phyloP scores from a whole-genome alignment of 176 grass and related monocot genomes.

The Ampelocalamus luodianensis region DNA sequence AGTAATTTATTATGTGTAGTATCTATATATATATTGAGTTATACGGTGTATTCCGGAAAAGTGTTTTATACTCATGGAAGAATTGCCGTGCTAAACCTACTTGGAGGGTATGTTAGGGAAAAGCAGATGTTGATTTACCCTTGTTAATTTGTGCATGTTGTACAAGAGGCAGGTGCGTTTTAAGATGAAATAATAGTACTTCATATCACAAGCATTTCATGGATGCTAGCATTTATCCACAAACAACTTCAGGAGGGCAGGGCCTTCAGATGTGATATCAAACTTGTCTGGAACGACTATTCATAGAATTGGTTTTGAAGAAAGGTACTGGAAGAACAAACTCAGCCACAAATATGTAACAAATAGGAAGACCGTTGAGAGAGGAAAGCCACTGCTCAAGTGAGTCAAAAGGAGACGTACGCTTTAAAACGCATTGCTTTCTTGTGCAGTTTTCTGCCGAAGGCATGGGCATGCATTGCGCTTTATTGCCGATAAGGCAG shows the following conservation, averaged over 20 bases:
- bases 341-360: neutral
- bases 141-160: neutral
- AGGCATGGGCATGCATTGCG: slow-evolving; percentile 29
- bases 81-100: neutral
- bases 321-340: too few relatives aligned
- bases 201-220: neutral
- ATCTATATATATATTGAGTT: neutral
- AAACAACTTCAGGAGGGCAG: slow-evolving; percentile 5
- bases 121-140: neutral
- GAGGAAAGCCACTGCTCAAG: slow-evolving; percentile 32
- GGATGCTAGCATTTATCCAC: slow-evolving; percentile 11
- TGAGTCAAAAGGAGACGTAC: slow-evolving; percentile 10
- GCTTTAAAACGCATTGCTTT: slow-evolving; percentile 36
- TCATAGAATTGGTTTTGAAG: neutral
- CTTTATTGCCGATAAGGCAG: slow-evolving; percentile 28
- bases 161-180: neutral
- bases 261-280: slow-evolving; percentile 19
- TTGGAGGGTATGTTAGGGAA: neutral
- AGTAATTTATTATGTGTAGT: neutral
- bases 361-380: slow-evolving; percentile 33
- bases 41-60: neutral
- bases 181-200: neutral
- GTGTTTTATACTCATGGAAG: neutral
- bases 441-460: slow-evolving; percentile 34
- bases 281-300: neutral